Evolutionary conservation across 441 rosid genomes (phyloP), one percentile per base, ranked within the genome.

Genomic region (Brassica hybrid): DNA sequence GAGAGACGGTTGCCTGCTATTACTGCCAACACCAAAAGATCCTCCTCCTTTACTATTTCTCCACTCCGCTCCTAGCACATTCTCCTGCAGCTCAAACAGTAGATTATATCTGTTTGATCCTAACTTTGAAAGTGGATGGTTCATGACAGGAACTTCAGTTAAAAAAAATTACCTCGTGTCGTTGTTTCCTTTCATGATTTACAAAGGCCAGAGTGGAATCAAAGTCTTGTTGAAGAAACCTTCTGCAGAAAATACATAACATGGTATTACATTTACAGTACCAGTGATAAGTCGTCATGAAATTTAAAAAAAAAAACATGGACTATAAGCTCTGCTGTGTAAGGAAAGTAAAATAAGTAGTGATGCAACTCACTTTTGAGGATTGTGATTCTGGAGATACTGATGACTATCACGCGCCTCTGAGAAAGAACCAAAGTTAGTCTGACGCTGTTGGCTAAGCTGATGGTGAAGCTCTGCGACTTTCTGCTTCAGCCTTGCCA

Each of bases 401-500:
- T 90, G 98, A 80, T 84, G 85, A 50, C 76, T 88, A 74, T 93
- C 98, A 73, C 91, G 86, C n/a, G 89, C 85, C 79, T 91, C 98
- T 71, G 98, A 84, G 32, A 91, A 91, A 45, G 97, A 86, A 59
- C 92, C 89, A 68, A 88, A 88, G 66, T 90, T 96, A 82, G 87
- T 90, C 79, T 92, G 97, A 50, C 98, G 85, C 76, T 96, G 99
- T 85, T 96, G 98, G 86, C 87, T 96, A 79, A 96, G 94, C 80
- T 96, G 99, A 79, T 90, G 96, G 83, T 96, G 98, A 73, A 96
- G 97, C 85, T 96, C 98, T 43, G 97, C 97, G 81, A 96, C 98
- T 84, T 96, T 96, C 83, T 96, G 97, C 86, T 96, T 93, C 83
- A 96, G 84, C 84, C 98, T 88, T 76, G 97, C 98, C 75, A 96